Conservation (phyloP, 495 filamentous ascomycete species). For the Gamarada debralockiae region DNA sequence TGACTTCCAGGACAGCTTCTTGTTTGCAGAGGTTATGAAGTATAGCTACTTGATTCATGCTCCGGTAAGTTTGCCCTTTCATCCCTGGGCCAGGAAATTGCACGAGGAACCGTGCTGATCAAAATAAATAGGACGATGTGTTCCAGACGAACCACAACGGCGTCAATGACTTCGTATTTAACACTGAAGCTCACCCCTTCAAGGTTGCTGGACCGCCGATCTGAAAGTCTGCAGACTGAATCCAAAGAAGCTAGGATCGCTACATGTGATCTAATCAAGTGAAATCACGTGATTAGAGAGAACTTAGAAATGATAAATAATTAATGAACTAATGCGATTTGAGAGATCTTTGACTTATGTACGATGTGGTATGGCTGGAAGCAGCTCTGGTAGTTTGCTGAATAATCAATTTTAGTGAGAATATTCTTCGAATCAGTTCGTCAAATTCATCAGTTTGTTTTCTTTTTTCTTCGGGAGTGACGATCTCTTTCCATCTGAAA, state of each 20-base stretch:
- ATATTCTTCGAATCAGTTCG: too few species aligned
- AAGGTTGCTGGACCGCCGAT: slow-evolving; percentile 44
- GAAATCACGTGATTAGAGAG: neutral
- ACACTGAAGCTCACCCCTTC: slow-evolving; percentile 82
- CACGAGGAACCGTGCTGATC: neutral
- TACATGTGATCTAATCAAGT: neutral
- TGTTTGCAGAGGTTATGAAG: slow-evolving; percentile 88
- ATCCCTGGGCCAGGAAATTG: too few species aligned
- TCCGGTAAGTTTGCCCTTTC: slow-evolving; percentile 26
- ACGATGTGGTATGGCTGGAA: too few species aligned
- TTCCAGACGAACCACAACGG: slow-evolving; percentile 61
- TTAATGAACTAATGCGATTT: too few species aligned
- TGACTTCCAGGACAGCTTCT: slow-evolving; percentile 84
- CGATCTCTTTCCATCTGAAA: too few species aligned
- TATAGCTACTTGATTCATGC: slow-evolving; percentile 72
- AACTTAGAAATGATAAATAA: neutral
- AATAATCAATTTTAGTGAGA: too few species aligned
- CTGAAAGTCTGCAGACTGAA: slow-evolving; percentile 4
- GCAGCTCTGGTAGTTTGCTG: too few species aligned
- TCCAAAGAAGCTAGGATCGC: too few species aligned
- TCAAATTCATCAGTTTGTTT: too few species aligned
- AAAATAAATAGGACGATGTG: slow-evolving; percentile 41
- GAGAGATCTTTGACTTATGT: too few species aligned
- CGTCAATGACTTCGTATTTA: slow-evolving; percentile 68
- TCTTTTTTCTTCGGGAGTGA: too few species aligned